Evolutionary conservation across 2,329 filamentous ascomycete genomes (phyloP).

Genomic region (Botryotinia globosa): DNA sequence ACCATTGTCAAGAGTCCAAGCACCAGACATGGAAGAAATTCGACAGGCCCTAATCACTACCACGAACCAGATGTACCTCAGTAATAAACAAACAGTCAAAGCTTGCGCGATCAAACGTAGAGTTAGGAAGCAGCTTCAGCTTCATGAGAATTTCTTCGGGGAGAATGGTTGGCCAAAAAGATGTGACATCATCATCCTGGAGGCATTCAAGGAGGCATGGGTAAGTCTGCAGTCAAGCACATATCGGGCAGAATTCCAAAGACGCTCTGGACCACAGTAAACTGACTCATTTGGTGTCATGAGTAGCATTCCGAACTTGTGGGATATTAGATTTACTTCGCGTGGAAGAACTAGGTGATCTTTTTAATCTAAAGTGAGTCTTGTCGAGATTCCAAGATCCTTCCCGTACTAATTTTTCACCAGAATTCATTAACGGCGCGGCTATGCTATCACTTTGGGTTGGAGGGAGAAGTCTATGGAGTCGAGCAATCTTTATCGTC

Average conservation of each 20-base stretch:
- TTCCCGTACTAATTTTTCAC: not conserved
- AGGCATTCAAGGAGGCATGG: not conserved
- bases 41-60: not conserved
- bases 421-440: too few species aligned
- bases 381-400: accelerated
- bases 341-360: accelerated
- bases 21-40: not conserved
- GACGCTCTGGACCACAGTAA: not conserved
- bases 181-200: not conserved
- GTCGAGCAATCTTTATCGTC: not conserved
- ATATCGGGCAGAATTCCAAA: not conserved
- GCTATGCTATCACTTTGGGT: not conserved
- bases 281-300: not conserved
- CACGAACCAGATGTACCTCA: not conserved
- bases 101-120: not conserved
- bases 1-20: not conserved
- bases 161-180: not conserved
- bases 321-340: not conserved
- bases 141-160: not conserved
- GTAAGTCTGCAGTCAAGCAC: not conserved
- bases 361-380: not conserved
- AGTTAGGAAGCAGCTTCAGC: not conserved
- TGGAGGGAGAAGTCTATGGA: not conserved
- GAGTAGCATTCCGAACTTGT: not conserved
- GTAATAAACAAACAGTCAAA: not conserved